Base-by-base conservation (phyloP, 495 filamentous ascomycete species). In the Penicillium malachiteum region DNA sequence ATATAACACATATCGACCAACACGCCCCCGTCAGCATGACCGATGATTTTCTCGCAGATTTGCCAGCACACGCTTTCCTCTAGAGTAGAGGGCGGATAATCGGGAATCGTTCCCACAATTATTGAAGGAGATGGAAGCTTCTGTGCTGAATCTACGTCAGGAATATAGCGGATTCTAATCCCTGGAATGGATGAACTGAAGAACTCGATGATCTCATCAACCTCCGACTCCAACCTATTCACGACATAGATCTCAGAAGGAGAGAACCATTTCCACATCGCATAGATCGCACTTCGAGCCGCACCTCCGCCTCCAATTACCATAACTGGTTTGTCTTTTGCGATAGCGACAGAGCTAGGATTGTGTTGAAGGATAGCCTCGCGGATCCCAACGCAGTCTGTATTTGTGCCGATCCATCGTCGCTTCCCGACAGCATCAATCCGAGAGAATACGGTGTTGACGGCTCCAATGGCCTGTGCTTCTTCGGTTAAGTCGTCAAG, bases 291-390 rank as follows among this genome's bases (percentile, higher is more conserved):
- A 17, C 73, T 77, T n/a, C 85, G 65, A 40, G 78, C 76, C 2
- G 84, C 84, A 12, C 84, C 85, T 8, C 84, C 85, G 1, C 81
- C 82, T 7, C 85, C 85, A 55, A 69, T 71, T 6, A 84, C 80
- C 56, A 84, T 54, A 13, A 68, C 81, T 1, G 82, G 80, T 9
- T 71, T 65, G 48, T 66, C 66, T 33, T 70, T 70, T 50, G 75
- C 78, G 10, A 67, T 52, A 7, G 17, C 33, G 5, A 65, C 53
- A 1, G 64, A 62, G 11, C 67, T 50, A 7, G 60, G 37, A 11
- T 78, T 60, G 62, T 85, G 85, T 54, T 79, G 74, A 16, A 81
- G 67, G 63, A 87, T 81, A 5, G 81, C 75, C 54, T 86, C 81
- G 7, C 82, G 78, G 16, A 87, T 77, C 14, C 84, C 85, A 41